phyloP scores from a whole-genome alignment of 2,329 filamentous ascomycete genomes.

The Arthrinium puccinioides region DNA sequence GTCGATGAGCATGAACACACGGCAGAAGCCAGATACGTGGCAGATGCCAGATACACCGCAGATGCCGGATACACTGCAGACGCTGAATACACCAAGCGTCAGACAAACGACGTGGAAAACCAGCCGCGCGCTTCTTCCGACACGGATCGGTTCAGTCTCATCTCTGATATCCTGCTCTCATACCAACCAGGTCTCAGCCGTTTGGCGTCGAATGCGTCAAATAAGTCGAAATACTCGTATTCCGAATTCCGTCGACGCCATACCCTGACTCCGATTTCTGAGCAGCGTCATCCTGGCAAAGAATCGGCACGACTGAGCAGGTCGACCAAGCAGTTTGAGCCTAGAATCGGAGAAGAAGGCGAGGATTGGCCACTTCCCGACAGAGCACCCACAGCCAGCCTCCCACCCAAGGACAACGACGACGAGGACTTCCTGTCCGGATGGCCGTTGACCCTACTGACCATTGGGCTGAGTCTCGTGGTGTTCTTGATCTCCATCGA shows the following conservation, averaged over 20 bases:
- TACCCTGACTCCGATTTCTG: slow-evolving; percentile 9
- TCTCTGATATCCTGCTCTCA: slow-evolving; percentile 1
- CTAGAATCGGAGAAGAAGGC: slow-evolving; percentile 8
- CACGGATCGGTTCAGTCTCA: neutral
- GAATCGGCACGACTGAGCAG: neutral
- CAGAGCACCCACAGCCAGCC: no score
- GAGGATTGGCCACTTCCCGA: no score
- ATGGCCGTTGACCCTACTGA: slow-evolving; percentile 12
- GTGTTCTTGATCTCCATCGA: slow-evolving; percentile 19
- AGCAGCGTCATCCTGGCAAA: slow-evolving; percentile 16
- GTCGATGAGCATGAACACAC: no score
- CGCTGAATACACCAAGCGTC: neutral
- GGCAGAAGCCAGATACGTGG: no score
- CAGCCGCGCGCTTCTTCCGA: neutral
- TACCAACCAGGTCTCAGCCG: neutral
- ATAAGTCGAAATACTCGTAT: neutral
- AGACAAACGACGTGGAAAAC: neutral
- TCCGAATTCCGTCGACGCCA: neutral
- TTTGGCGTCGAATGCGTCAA: neutral
- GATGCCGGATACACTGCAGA: no score
- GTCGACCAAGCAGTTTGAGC: slow-evolving; percentile 9
- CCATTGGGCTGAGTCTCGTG: slow-evolving; percentile 15
- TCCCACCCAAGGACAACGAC: no score
- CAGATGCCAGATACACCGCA: no score
- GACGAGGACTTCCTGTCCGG: slow-evolving; percentile 3